phyloP scores from a whole-genome alignment of 1,139 yeast genomes.

The Protomyces macrosporus region DNA sequence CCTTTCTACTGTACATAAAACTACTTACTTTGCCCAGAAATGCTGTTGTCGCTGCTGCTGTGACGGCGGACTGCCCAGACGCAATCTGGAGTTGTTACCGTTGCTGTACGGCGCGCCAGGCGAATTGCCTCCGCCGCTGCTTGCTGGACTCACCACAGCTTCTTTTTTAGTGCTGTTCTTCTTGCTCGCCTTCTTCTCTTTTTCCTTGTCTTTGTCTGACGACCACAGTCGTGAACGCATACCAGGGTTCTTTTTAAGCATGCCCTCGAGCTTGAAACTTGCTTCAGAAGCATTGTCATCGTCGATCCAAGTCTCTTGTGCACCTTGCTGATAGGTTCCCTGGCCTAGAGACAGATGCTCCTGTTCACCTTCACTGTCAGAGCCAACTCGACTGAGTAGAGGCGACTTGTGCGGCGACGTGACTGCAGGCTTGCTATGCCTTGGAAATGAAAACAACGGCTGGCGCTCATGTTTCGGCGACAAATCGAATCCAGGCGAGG shows the following conservation, averaged over 20 bases:
- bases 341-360: neutral
- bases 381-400: neutral
- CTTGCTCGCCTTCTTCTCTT: constrained; percentile 4
- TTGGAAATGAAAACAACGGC: constrained; percentile 11
- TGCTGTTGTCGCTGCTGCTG: neutral
- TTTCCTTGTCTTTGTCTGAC: constrained; percentile 4
- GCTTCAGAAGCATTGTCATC: constrained; percentile 21
- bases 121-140: neutral
- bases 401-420: constrained; percentile 8
- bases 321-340: neutral
- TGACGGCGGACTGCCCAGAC: neutral
- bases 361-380: constrained; percentile 6
- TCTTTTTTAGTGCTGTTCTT: neutral
- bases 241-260: constrained; percentile 13
- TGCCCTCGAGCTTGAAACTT: constrained; percentile 23
- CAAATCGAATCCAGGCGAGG: constrained; percentile 20
- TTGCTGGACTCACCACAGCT: neutral
- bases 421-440: neutral
- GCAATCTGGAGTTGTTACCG: neutral
- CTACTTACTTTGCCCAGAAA: neutral
- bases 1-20: too few species aligned
- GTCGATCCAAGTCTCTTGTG: neutral
- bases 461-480: constrained; percentile 10
- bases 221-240: constrained; percentile 16
- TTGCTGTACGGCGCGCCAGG: neutral